Evolutionary conservation across 352 stramenopile species (phyloP), one percentile per base, ranked within the genome.

Genomic region (Pythium plurisporium): DNA sequence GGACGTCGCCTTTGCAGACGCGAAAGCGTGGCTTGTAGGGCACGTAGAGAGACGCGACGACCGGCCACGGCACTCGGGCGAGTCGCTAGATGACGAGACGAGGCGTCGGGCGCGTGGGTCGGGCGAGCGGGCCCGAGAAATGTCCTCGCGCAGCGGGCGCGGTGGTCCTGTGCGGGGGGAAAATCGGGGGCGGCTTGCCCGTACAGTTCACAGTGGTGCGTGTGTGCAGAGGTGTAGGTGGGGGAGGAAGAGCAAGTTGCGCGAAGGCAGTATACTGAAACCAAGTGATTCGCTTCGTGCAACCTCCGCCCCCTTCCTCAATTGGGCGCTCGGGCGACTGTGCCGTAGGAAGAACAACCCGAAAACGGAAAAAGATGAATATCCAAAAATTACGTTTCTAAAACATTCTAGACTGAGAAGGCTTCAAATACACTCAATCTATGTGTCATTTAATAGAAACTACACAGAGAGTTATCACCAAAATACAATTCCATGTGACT

Each of bases 231-330:
- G 50, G 40, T 52, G 43, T 56, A 37, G 51, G 26, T 48, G 46
- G 49, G 52, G 43, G 52, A 55, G 59, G 51, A 62, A 59, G 47
- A 33, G 41, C 14, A 63, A 49, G 60, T 68, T 68, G 60, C 60
- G 30, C 54, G 9, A 60, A 59, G 29, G n/a, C 6, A 49, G 15
- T 29, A 68, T 68, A 68, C 52, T 63, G 55, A 68, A 48, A 46
- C 19, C 53, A 55, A 68, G 60, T 60, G n/a, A 43, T 25, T 47
- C 14, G 25, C 53, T 68, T 68, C 42, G 46, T 42, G 51, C 51
- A 67, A 62, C 59, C 52, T 19, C 9, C 52, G 30, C 46, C 33
- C 26, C 26, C 8, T 55, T 29, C 27, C 53, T 31, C 27, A 51
- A 51, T 55, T 19, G 5, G 43, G 31, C n/a, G 14, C 27, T 11